A percentile compares a stretch with the other conserved stretches of the same genome.
Conservation (phyloP, 31 red algal genomes). For the Porphyra umbilicalis region DNA sequence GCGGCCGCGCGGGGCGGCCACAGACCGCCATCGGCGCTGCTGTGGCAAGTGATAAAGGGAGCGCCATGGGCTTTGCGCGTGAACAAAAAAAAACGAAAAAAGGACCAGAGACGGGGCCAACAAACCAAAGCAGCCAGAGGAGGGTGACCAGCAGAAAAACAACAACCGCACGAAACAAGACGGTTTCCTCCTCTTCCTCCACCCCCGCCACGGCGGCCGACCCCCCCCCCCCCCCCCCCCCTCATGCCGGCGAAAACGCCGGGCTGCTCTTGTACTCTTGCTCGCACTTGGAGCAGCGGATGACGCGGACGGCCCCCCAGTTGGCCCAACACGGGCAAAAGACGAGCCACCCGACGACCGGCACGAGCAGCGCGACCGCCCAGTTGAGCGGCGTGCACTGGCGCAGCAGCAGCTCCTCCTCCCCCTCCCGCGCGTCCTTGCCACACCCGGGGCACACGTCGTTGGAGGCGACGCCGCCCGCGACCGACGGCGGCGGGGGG, state of each 20-base stretch:
- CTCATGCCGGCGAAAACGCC: not conserved
- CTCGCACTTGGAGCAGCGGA: not conserved
- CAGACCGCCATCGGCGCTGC: too few species aligned
- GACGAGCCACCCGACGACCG: not conserved
- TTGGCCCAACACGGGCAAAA: not conserved
- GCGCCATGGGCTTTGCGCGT: too few species aligned
- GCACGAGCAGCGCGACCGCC: not conserved
- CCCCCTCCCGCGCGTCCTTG: not conserved
- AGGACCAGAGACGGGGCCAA: too few species aligned
- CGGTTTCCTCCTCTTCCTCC: not conserved
- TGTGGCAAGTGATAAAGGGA: too few species aligned
- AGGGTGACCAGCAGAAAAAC: not conserved
- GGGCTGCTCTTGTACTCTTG: slow-evolving; percentile 1
- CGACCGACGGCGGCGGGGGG: not conserved
- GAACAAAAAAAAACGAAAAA: not conserved
- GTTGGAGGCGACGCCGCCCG: not conserved
- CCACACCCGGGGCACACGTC: slow-evolving; percentile 1
- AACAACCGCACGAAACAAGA: not conserved
- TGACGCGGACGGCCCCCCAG: not conserved
- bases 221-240: not conserved
- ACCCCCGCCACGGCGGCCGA: not conserved
- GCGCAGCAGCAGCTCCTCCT: not conserved
- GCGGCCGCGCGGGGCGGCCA: too few species aligned
- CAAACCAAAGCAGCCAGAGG: not conserved
- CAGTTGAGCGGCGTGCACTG: not conserved